Base-by-base conservation (phyloP, 768 basidiomycete species). In the Lentinula detonsa region DNA sequence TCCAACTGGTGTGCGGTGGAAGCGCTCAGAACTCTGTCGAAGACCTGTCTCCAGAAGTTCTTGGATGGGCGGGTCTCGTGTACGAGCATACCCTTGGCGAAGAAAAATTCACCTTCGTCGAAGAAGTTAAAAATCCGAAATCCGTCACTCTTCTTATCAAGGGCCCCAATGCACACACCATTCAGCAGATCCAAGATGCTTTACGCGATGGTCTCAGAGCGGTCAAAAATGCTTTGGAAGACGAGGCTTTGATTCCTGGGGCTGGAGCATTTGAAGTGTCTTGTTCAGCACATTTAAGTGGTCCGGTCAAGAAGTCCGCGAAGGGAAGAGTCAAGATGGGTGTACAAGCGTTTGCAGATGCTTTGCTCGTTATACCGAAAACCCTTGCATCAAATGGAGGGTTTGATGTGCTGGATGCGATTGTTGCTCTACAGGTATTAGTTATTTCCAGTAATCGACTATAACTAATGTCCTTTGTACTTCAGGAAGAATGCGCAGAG, bases 31-130 rank as follows among this genome's bases (percentile, higher is more conserved):
- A 99, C 78, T 97, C 95, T 60, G 94, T 98, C 13, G 97, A 99
- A 66, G 96, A 99, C 71, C 82, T 99, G 54, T 86, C 85, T 1
- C 94, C 96, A 13, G 88, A 90, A 57, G 81, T 93, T 37, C 86
- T 99, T 54, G 97, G 97, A 35, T 97, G 93, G 90, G 97, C 97
- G 45, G 97, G 97, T 8, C 86, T 98, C 63, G 94, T 99, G 34
- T 99, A 99, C 77, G 97, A 99, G 75, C 95, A 98, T 75, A 98
- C 95, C 18, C 84, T 99, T 35, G 97, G 97, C 65, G 97, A 99
- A 76, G 97, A 99, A 71, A 99, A 98, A 71, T 99, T 83, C 74
- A 99, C 97, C 0, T 98, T 98, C 71, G 80, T 99, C 59, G 97
- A 98, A 74, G 92, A 99, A 65, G 96, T 98, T 73, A 93, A 90